A percentile compares a stretch with the other conserved stretches of the same genome.
These are phyloP conservation scores for Vickermania ingenoplastis DNA, from an alignment of 208 protist genomes.

Conservation along the genomic window DNA sequence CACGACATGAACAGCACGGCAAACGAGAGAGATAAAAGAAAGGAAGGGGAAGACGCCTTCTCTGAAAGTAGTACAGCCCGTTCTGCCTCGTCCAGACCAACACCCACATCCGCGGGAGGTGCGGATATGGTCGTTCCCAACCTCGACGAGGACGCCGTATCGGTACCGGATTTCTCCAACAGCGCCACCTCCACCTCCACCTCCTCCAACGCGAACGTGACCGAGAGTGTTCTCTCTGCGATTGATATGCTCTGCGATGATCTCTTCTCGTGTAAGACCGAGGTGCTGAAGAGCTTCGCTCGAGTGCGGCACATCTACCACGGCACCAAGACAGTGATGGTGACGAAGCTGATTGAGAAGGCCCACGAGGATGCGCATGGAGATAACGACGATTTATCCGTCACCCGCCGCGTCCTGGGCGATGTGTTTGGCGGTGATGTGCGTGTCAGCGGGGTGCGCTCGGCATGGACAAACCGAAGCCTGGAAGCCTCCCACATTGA, in stretches of 20 bases:
- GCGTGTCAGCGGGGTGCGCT: constrained; percentile 70
- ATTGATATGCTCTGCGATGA: constrained; percentile 86
- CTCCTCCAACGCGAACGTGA: neutral
- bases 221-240: constrained; percentile 43
- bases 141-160: neutral
- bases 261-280: constrained; percentile 78
- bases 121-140: neutral
- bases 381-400: constrained; percentile 60
- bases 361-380: constrained; percentile 73
- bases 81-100: too few species aligned
- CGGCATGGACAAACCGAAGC: constrained; percentile 79
- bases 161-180: neutral
- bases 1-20: neutral
- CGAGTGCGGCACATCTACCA: constrained; percentile 41
- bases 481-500: constrained; percentile 86
- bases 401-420: constrained; percentile 67
- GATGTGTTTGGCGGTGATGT: constrained; percentile 78
- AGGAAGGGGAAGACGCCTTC: too few species aligned
- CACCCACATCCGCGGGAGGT: too few species aligned
- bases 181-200: neutral
- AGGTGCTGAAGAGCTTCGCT: constrained; percentile 69
- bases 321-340: constrained; percentile 53
- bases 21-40: too few species aligned
- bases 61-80: too few species aligned
- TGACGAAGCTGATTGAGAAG: constrained; percentile 61